A percentile compares a stretch with the other conserved stretches of the same genome.
phyloP scores from a whole-genome alignment of 305 asterid genomes.

The Rubia balearica region DNA sequence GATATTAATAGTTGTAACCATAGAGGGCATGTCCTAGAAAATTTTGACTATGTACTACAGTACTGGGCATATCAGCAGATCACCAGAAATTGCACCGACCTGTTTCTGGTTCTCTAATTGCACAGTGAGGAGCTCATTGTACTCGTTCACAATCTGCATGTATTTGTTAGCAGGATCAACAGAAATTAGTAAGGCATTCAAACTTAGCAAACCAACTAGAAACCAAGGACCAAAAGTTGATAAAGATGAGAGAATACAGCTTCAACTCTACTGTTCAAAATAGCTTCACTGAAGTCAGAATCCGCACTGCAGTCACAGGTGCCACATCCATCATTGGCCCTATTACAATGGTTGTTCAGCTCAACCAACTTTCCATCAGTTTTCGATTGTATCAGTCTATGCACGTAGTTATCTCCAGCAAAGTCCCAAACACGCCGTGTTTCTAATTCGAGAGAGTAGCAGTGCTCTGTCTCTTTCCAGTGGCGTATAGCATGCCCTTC shows the following conservation, averaged over 20 bases:
- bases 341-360: slow-evolving; percentile 59
- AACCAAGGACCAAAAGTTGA: slow-evolving; percentile 17
- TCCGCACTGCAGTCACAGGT: slow-evolving; percentile 33
- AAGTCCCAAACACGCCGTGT: slow-evolving; percentile 96
- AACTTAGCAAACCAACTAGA: slow-evolving; percentile 2
- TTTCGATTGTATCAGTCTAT: slow-evolving; percentile 84
- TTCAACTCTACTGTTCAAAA: slow-evolving; percentile 61
- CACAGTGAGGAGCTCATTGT: slow-evolving; percentile 75
- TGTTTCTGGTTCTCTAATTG: slow-evolving; percentile 88
- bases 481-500: slow-evolving; percentile 77
- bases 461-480: slow-evolving; percentile 94
- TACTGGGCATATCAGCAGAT: not conserved
- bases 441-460: slow-evolving; percentile 94
- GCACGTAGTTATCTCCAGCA: slow-evolving; percentile 94
- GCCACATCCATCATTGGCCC: slow-evolving; percentile 36
- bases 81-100: slow-evolving; percentile 34
- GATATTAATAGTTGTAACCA: not conserved
- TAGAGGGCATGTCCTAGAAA: not conserved
- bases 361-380: slow-evolving; percentile 91
- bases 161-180: slow-evolving; percentile 18
- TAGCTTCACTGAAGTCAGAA: slow-evolving; percentile 43
- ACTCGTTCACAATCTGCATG: slow-evolving; percentile 82
- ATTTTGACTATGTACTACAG: not conserved
- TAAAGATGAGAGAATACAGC: slow-evolving; percentile 39
- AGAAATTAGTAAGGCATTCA: slow-evolving; percentile 5